phyloP scores from a whole-genome alignment of 2,329 filamentous ascomycete genomes.

The Pseudogymnoascus sp. region DNA sequence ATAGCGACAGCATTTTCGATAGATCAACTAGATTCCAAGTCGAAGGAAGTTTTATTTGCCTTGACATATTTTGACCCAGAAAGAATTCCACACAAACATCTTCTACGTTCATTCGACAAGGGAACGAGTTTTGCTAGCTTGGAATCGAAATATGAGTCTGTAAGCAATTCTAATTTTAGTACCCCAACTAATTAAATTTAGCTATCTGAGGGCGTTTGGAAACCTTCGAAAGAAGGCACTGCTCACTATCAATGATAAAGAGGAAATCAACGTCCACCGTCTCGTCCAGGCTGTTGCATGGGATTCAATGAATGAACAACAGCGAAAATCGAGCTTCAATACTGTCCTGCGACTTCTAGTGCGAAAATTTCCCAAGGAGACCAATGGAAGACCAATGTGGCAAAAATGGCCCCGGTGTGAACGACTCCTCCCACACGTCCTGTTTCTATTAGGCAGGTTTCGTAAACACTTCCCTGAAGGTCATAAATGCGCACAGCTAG shows the following conservation, averaged over 20 bases:
- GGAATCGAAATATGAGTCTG: neutral
- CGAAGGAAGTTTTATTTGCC: neutral
- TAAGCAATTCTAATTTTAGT: neutral
- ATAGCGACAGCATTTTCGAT: neutral
- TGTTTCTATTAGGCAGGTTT: neutral
- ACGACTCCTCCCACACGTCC: neutral
- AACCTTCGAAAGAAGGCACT: neutral
- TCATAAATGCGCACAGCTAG: neutral
- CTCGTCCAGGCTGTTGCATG: neutral
- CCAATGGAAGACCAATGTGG: neutral
- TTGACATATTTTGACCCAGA: neutral
- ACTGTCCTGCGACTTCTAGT: neutral
- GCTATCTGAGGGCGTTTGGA: neutral
- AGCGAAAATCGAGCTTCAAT: neutral
- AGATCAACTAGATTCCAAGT: neutral
- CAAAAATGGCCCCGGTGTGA: neutral
- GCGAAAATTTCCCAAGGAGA: neutral
- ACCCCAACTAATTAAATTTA: neutral
- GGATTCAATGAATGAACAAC: neutral
- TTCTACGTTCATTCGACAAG: neutral
- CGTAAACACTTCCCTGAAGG: neutral
- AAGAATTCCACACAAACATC: neutral
- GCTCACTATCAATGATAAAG: neutral
- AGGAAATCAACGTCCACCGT: neutral
- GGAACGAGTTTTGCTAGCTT: neutral